phyloP scores from a whole-genome alignment of 768 basidiomycete species.

The Hirschioporus abietinus region DNA sequence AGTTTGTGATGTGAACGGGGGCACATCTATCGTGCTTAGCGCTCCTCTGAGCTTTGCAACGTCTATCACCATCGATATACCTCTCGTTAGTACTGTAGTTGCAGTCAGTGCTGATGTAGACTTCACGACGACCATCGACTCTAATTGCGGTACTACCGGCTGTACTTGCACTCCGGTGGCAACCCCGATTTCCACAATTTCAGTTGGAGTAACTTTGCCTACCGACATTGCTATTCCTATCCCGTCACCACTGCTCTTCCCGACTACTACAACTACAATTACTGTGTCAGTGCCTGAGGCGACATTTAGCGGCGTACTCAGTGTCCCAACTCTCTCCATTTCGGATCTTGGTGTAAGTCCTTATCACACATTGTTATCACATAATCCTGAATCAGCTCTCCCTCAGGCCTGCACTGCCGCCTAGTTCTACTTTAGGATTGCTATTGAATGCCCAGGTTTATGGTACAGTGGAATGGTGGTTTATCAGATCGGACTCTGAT shows the following conservation, averaged over 20 bases:
- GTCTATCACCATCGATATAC: too few species aligned
- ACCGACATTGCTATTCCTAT: too few species aligned
- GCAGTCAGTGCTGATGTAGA: background rate
- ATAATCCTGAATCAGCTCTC: background rate
- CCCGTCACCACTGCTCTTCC: too few species aligned
- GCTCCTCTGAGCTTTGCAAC: background rate
- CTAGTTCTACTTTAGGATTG: too few species aligned
- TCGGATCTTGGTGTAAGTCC: background rate
- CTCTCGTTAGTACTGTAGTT: too few species aligned
- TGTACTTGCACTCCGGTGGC: background rate
- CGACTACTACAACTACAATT: too few species aligned
- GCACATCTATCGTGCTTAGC: background rate
- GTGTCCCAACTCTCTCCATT: background rate
- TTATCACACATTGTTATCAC: background rate
- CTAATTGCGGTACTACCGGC: background rate
- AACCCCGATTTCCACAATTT: background rate
- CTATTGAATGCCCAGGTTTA: too few species aligned
- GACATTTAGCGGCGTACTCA: too few species aligned
- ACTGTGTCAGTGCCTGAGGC: too few species aligned
- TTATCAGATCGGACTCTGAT: too few species aligned
- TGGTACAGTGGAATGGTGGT: too few species aligned
- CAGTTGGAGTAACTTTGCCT: background rate
- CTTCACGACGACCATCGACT: background rate
- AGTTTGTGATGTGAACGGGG: too few species aligned
- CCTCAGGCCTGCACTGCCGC: background rate